Conservation (phyloP, 164 flowering plant genomes). For the Cinnamomum micranthum region DNA sequence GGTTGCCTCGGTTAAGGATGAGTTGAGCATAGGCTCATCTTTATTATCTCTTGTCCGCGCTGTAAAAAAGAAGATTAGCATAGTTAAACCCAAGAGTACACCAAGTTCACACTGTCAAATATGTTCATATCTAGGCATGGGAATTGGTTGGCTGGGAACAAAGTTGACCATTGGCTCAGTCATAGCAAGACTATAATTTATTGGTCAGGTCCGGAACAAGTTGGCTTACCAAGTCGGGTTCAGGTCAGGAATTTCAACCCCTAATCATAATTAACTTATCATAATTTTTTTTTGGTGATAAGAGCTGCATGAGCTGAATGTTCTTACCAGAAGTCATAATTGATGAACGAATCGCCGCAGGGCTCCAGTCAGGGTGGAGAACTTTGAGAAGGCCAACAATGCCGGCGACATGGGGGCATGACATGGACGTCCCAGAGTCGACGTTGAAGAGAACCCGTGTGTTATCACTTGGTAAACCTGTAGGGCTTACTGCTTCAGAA, state of each 20-base stretch:
- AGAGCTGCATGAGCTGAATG: too few species aligned
- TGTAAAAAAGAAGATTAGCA: conserved; percentile 15
- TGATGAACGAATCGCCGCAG: conserved; percentile 68
- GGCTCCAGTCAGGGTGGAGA: conserved; percentile 72
- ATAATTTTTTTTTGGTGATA: too few species aligned
- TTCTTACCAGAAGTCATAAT: conserved; percentile 67
- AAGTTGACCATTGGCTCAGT: too few species aligned
- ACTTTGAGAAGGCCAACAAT: conserved; percentile 69
- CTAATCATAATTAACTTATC: too few species aligned
- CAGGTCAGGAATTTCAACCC: too few species aligned
- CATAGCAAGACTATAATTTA: too few species aligned
- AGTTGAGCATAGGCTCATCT: conserved; percentile 27
- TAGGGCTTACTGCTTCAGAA: conserved; percentile 51
- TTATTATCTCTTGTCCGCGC: conserved; percentile 39
- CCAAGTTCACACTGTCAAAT: neutral
- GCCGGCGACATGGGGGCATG: conserved; percentile 83
- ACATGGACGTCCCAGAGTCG: conserved; percentile 80
- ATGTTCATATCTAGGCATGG: too few species aligned
- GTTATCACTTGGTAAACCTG: conserved; percentile 36
- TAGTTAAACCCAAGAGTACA: too few species aligned
- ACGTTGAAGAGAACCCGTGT: conserved; percentile 42
- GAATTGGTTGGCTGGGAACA: too few species aligned
- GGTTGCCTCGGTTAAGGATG: conserved; percentile 21
- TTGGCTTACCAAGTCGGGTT: too few species aligned
- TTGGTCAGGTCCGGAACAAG: too few species aligned